Base-by-base conservation (phyloP, 768 basidiomycete genomes). In the Xerocomus spinulosus region DNA sequence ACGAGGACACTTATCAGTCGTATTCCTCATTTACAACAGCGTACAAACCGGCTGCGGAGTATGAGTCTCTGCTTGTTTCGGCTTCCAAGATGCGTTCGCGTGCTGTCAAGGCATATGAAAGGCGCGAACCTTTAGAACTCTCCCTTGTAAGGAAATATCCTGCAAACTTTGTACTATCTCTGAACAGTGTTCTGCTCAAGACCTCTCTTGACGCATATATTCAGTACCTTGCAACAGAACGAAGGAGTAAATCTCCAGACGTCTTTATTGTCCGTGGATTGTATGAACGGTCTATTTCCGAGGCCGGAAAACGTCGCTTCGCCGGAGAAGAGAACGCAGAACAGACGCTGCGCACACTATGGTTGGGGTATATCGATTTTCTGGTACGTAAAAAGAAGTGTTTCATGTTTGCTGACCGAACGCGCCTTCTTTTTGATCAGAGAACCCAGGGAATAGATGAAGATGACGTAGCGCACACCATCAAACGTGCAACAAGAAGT, bases 21-120 rank as follows among this genome's bases (percentile, higher is more conserved):
- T 98, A 95, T 63, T 96, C 94, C 0, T 78, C 84, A 0, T 96
- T 97, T 69, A 90, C 91, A 14, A 90, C 92, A 1, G 78, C 79
- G 46, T 77, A 87, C 65, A 80, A 83, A 56, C 79, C 86, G 13
- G 72, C 83, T 0, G 69, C 76, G n/a, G 77, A 85, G 35, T 98
- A 98, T 61, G 92, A 95, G 59, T 56, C 71, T 0, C 68, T 84
- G 7, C 78, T 97, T 21, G 76, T 95, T 15, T 66, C 78, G 1
- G 92, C 92, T 3, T 91, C 91, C 14, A 86, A 87, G 64, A 65
- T 79, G 26, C 81, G 84, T 14, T 70, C 77, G 8, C 74, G 74
- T 36, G 80, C 83, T 2, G 73, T 76, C 42, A 82, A 80, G 43
- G 71, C 77, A 47, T 82, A 78, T 59, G 76, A 81, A 43, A 75